Conservation (phyloP, 1,284 basidiomycete species). For the Marasmius fiardii region DNA sequence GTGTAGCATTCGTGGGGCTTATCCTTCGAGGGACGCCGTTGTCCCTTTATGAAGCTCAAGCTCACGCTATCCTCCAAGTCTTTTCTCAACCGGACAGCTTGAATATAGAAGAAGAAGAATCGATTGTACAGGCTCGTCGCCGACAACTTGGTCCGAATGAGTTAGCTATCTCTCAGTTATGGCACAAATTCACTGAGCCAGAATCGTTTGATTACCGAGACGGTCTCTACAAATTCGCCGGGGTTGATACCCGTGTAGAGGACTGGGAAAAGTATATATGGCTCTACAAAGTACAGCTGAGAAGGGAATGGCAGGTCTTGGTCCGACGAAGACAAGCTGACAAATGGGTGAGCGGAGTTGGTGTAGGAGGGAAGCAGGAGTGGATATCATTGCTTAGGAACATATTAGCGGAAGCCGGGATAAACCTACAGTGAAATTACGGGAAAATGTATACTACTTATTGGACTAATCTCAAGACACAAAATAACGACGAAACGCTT, state of each 20-base stretch:
- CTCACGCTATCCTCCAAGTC: conserved; percentile 49
- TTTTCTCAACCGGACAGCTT: conserved; percentile 47
- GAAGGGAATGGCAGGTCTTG: conserved; percentile 54
- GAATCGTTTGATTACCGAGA: conserved; percentile 70
- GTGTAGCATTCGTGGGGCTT: conserved; percentile 65
- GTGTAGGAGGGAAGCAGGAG: conserved; percentile 48
- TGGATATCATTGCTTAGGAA: conserved; percentile 60
- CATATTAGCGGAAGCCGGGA: conserved; percentile 27
- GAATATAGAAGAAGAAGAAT: conserved; percentile 43
- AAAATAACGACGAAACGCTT: no score
- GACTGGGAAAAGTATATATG: conserved; percentile 60
- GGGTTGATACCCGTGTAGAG: conserved; percentile 30
- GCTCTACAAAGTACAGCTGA: conserved; percentile 40
- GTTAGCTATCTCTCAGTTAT: conserved; percentile 41
- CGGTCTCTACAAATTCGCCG: conserved; percentile 47
- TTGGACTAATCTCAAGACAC: no score
- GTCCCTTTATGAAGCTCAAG: conserved; percentile 67
- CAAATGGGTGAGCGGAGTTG: conserved; percentile 60
- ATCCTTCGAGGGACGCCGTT: conserved; percentile 55
- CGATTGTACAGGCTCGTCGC: conserved; percentile 43
- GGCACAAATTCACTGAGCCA: conserved; percentile 45
- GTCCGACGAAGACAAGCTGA: conserved; percentile 51
- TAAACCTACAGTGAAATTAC: no score
- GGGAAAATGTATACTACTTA: no score
- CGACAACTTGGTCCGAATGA: conserved; percentile 31